Base-by-base conservation (phyloP, 2,329 filamentous ascomycete species). In the Paradendryphiella salina region DNA sequence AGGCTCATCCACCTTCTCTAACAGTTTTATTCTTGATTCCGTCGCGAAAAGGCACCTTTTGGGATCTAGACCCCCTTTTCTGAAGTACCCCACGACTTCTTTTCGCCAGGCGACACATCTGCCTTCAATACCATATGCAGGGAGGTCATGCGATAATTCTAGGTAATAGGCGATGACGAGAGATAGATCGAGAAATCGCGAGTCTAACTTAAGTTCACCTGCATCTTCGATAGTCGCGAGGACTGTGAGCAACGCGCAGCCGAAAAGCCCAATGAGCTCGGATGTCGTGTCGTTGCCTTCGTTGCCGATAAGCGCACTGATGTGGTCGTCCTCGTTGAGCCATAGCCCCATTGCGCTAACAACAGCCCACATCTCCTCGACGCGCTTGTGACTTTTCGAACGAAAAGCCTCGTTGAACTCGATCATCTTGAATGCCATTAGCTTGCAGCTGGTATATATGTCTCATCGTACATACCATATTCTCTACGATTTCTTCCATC, bases 161-260 rank as follows among this genome's bases (percentile, higher is more conserved):
- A 65, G 26, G 23, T 53, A 64, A 14, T 50, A 54, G 11, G 43
- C 50, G 17, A 64, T 60, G 15, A 64, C 56, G 3, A 65, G 50
- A 2, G 59, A 6, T 6, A 66, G 36, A 31, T 63, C 64, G 1
- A 56, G 48, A 20, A 60, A 59, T 14, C 53, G 46, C 5, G 62
- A 59, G 9, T 61, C 52, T 4, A 51, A 44, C 18, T 60, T 60
- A 18, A 64, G 54, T 20, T 59, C 56, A 20, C 54, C 57, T 8
- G 46, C 48, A 20, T 13, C 18, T 15, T 64, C 61, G 20, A 65
- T 40, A 4, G 50, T 46, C 6, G 33, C 39, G 0, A 64, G 52
- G 2, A 44, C 43, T 7, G 61, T 56, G 14, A 65, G 51, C 11
- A 64, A 20, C 6, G 61, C 60, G 33, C 48, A 49, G n/a, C 60